Evolutionary conservation across 2,329 filamentous ascomycete genomes (phyloP).

Genomic region (Reticulascus tulasneorum): DNA sequence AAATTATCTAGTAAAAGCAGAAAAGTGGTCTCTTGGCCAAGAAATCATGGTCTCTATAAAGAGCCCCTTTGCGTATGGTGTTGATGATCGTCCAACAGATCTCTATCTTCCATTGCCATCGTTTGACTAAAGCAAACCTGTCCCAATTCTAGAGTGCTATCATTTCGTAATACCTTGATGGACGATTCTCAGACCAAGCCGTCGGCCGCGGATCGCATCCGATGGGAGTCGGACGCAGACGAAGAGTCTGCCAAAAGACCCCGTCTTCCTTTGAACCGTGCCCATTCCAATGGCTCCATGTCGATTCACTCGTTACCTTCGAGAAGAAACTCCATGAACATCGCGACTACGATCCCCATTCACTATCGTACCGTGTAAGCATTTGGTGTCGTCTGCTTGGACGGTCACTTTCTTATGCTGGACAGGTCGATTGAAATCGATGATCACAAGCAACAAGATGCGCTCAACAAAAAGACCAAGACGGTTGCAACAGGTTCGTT

Average conservation of each 20-base stretch:
- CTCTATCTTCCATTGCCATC: too few relatives aligned
- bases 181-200: constrained; percentile 21
- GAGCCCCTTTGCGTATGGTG: too few relatives aligned
- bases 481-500: constrained; percentile 40
- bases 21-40: too few relatives aligned
- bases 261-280: constrained; percentile 17
- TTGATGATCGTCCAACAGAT: too few relatives aligned
- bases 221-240: constrained; percentile 34
- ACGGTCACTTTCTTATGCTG: constrained; percentile 27
- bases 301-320: constrained; percentile 36
- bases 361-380: constrained; percentile 52
- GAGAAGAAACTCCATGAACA: constrained; percentile 33
- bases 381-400: neutral
- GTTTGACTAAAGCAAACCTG: too few relatives aligned
- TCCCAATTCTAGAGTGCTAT: too few relatives aligned
- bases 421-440: constrained; percentile 44
- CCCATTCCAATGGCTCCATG: constrained; percentile 32
- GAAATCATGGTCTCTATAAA: too few relatives aligned
- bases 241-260: constrained; percentile 21
- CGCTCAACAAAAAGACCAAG: constrained; percentile 35
- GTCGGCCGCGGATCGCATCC: constrained; percentile 23
- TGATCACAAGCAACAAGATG: constrained; percentile 39
- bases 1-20: too few relatives aligned
- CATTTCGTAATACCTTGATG: too few relatives aligned
- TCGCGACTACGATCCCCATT: constrained; percentile 42